A percentile compares a stretch with the other conserved stretches of the same genome.
Evolutionary conservation across 2,329 filamentous ascomycete genomes (phyloP).

Genomic region (Colletotrichum tropicicola): DNA sequence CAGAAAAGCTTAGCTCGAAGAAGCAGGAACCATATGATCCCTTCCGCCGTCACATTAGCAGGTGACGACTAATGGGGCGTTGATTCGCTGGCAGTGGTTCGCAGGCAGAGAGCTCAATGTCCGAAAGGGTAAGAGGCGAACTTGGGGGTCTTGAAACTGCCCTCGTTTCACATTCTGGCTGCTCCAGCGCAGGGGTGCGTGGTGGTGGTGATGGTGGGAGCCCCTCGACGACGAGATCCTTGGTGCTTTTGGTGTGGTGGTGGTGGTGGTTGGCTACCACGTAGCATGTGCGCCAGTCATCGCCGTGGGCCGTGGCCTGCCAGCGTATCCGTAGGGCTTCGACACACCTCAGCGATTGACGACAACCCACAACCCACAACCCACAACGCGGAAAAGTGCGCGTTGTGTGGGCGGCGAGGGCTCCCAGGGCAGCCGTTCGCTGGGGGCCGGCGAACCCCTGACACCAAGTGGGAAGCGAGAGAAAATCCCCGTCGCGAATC

Average conservation of each 20-base stretch:
- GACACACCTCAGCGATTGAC: slow-evolving; percentile 2
- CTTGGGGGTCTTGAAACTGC: slow-evolving; percentile 24
- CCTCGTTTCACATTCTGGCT: slow-evolving; percentile 21
- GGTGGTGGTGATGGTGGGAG: not conserved
- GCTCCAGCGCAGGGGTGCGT: not conserved
- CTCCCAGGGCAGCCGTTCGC: not conserved
- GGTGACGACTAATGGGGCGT: slow-evolving; percentile 8
- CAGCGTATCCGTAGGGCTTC: not conserved
- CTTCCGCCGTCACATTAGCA: slow-evolving; percentile 2
- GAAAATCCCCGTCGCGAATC: slow-evolving; percentile 8
- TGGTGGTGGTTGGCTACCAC: not conserved
- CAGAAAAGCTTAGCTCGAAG: slow-evolving; percentile 24
- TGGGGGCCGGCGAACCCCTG: slow-evolving; percentile 7
- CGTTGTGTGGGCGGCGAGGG: slow-evolving; percentile 1
- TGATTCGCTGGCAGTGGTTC: slow-evolving; percentile 26
- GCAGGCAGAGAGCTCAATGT: slow-evolving; percentile 12
- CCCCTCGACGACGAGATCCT: slow-evolving; percentile 10
- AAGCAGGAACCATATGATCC: slow-evolving; percentile 25
- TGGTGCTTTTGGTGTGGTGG: not conserved
- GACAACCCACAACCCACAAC: not conserved
- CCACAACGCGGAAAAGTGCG: not conserved
- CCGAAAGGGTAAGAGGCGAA: slow-evolving; percentile 27
- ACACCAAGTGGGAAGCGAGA: slow-evolving; percentile 12
- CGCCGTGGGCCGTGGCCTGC: no score
- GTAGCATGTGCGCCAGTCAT: slow-evolving; percentile 20